Conservation (phyloP, 345 rosid genomes). For the Eucalyptus marginata region DNA sequence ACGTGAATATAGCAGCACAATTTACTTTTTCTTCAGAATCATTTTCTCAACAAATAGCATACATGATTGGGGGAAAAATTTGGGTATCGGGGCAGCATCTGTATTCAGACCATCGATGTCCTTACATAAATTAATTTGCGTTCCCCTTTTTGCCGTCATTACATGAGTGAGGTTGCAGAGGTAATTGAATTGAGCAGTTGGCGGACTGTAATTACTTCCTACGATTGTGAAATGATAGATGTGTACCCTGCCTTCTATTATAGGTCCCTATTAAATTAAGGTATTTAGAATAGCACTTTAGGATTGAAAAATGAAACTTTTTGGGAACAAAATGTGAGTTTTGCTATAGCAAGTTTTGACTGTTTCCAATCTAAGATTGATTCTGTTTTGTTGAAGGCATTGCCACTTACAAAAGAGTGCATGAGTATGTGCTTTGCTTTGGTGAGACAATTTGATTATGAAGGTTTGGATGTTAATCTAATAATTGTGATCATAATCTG, state of each 20-base stretch:
- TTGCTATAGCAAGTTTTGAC: neutral
- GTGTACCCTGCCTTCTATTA: neutral
- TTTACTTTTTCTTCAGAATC: neutral
- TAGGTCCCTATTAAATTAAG: neutral
- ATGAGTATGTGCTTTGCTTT: neutral
- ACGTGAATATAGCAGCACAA: neutral
- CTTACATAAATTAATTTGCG: neutral
- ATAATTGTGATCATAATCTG: neutral
- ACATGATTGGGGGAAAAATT: neutral
- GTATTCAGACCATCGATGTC: neutral
- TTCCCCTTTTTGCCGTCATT: neutral
- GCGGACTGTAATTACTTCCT: neutral
- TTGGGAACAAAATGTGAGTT: neutral
- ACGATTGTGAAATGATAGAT: neutral
- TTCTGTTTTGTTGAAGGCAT: neutral
- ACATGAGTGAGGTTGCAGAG: neutral
- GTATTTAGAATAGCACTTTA: neutral
- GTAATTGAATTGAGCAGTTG: neutral
- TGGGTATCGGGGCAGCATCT: neutral
- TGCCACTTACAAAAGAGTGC: neutral
- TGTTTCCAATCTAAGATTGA: neutral
- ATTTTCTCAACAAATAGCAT: neutral
- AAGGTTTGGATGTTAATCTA: neutral
- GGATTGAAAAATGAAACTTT: neutral
- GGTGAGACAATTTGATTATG: neutral